Percentiles rank a stretch among this genome's conserved stretches.
phyloP scores from a whole-genome alignment of 1,284 basidiomycete species.

The Psilocybe mexicana region DNA sequence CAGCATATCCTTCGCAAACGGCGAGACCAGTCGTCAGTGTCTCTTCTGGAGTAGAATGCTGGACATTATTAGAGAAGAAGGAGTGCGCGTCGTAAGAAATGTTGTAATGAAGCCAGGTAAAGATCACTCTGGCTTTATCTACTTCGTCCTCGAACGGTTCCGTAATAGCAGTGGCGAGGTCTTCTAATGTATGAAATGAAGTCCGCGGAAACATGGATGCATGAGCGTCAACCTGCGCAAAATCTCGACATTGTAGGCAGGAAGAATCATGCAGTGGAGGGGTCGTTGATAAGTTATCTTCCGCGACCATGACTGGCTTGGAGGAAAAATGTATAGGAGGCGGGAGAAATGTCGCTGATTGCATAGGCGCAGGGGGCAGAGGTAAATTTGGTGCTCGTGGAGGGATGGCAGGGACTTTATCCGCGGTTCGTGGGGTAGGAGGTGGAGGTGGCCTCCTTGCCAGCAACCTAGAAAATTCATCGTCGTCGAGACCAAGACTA shows the following conservation, averaged over 20 bases:
- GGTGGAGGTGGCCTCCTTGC: conserved; percentile 18
- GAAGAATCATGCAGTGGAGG: conserved; percentile 11
- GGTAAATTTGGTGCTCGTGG: not conserved
- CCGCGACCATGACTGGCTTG: conserved; percentile 19
- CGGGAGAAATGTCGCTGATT: not conserved
- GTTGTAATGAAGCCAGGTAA: conserved; percentile 47
- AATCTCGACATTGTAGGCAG: conserved; percentile 45
- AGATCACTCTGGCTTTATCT: conserved; percentile 46
- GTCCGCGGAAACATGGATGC: conserved; percentile 44
- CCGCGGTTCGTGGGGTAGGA: conserved; percentile 1
- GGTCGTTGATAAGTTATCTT: not conserved
- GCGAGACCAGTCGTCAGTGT: conserved; percentile 42
- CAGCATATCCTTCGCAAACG: conserved; percentile 49
- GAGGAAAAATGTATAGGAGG: conserved; percentile 22
- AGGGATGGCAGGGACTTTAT: not conserved
- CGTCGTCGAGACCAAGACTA: not conserved
- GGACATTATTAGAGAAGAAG: conserved; percentile 43
- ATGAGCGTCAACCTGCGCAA: conserved; percentile 42
- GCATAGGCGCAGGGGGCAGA: too few relatives aligned
- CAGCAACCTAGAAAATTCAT: conserved; percentile 14
- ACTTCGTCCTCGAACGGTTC: conserved; percentile 41
- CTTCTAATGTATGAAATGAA: conserved; percentile 35
- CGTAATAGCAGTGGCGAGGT: conserved; percentile 40
- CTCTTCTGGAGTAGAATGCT: conserved; percentile 33
- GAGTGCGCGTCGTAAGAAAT: conserved; percentile 42